Evolutionary conservation across 495 filamentous ascomycete genomes (phyloP).

Genomic region (Venustampulla echinocandica): DNA sequence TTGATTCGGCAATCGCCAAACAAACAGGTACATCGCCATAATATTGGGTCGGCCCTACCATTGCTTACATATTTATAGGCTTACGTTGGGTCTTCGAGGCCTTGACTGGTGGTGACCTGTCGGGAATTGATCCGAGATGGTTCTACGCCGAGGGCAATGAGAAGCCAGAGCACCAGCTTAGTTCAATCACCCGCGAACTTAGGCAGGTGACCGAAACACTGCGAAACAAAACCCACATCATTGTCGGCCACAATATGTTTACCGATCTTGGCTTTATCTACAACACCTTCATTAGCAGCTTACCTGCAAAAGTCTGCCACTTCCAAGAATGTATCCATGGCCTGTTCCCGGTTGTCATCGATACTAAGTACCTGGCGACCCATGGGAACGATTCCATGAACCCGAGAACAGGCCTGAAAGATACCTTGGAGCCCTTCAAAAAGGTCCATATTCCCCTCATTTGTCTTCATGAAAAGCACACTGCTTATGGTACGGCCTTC

Average conservation of each 20-base stretch:
- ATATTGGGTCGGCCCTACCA: not conserved
- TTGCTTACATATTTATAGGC: constrained; percentile 30
- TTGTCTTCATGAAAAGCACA: constrained; percentile 32
- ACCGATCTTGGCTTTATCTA: constrained; percentile 67
- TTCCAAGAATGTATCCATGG: constrained; percentile 54
- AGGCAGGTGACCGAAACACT: constrained; percentile 29
- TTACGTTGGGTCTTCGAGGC: constrained; percentile 67
- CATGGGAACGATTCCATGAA: constrained; percentile 15
- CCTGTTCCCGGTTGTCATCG: constrained; percentile 60
- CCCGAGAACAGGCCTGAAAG: constrained; percentile 8
- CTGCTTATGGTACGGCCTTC: constrained; percentile 6
- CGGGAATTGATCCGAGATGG: constrained; percentile 35
- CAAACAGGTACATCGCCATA: constrained; percentile 22
- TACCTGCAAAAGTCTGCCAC: constrained; percentile 53
- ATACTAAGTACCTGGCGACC: constrained; percentile 69
- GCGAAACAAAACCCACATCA: constrained; percentile 38
- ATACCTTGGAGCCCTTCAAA: constrained; percentile 9
- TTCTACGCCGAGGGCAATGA: constrained; percentile 23
- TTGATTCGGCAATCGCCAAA: constrained; percentile 24
- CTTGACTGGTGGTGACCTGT: constrained; percentile 49
- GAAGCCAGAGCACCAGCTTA: constrained; percentile 19
- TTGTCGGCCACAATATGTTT: constrained; percentile 75
- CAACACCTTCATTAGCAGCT: constrained; percentile 53
- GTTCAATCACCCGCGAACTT: constrained; percentile 25
- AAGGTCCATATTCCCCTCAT: constrained; percentile 27